Conservation (phyloP, 2,329 filamentous ascomycete species). For the Phoma sp. region DNA sequence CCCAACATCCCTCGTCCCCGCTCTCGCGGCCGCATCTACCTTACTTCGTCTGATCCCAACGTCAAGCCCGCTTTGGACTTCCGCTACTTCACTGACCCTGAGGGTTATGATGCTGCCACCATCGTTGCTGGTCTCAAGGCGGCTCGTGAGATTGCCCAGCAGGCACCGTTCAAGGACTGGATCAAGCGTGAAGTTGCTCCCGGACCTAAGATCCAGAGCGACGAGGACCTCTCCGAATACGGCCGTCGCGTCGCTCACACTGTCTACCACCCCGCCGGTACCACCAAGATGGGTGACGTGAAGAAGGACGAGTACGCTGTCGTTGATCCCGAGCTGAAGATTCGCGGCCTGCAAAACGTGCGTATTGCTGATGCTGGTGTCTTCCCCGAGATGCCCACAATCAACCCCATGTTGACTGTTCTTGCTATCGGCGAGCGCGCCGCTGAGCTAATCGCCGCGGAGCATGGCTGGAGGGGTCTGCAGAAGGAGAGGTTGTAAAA, state of each 20-base stretch:
- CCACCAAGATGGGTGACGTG: slow-evolving; percentile 86
- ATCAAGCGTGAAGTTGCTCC: slow-evolving; percentile 83
- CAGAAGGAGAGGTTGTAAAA: slow-evolving; percentile 60
- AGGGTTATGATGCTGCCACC: slow-evolving; percentile 83
- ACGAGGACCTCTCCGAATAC: slow-evolving; percentile 83
- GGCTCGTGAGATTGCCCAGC: slow-evolving; percentile 75
- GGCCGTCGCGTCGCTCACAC: slow-evolving; percentile 82
- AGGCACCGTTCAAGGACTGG: slow-evolving; percentile 81
- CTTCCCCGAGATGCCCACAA: slow-evolving; percentile 84
- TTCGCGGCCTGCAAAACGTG: slow-evolving; percentile 74
- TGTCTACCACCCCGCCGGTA: slow-evolving; percentile 88
- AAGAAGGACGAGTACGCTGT: slow-evolving; percentile 73
- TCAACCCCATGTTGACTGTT: slow-evolving; percentile 92
- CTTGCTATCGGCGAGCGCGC: slow-evolving; percentile 81
- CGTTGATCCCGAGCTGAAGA: slow-evolving; percentile 75
- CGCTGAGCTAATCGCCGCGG: slow-evolving; percentile 80
- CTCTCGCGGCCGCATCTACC: slow-evolving; percentile 76
- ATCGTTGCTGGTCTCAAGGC: slow-evolving; percentile 78
- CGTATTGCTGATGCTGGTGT: slow-evolving; percentile 86
- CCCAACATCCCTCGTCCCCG: slow-evolving; percentile 87
- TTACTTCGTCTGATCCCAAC: slow-evolving; percentile 74
- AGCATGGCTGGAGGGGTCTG: slow-evolving; percentile 69
- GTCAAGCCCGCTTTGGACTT: slow-evolving; percentile 87
- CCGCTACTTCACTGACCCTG: slow-evolving; percentile 86
- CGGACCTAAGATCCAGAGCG: slow-evolving; percentile 72